Evolutionary conservation across 1,139 yeast genomes (phyloP).

Genomic region (Magnusiomyces fungicola): DNA sequence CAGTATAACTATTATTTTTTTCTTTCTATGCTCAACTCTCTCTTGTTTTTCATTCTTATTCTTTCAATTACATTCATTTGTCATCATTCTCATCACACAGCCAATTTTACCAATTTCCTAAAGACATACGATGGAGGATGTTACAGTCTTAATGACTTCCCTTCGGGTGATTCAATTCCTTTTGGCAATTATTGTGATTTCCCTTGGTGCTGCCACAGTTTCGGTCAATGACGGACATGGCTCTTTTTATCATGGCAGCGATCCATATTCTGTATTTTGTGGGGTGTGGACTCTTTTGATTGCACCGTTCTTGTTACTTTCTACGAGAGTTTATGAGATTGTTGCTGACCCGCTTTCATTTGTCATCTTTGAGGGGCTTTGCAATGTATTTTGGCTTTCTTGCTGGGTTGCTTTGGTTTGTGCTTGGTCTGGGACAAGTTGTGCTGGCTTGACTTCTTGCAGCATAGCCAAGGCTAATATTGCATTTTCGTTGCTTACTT

Average conservation of each 20-base stretch:
- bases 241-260: slow-evolving; percentile 6
- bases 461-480: slow-evolving; percentile 18
- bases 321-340: background rate
- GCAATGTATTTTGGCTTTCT: slow-evolving; percentile 18
- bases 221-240: background rate
- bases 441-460: slow-evolving; percentile 14
- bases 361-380: slow-evolving; percentile 14
- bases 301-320: slow-evolving; percentile 5
- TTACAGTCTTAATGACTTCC: background rate
- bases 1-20: too few species aligned
- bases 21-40: too few species aligned
- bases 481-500: slow-evolving; percentile 17
- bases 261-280: slow-evolving; percentile 15
- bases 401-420: slow-evolving; percentile 17
- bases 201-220: slow-evolving; percentile 7
- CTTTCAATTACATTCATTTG: too few species aligned
- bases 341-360: slow-evolving; percentile 13
- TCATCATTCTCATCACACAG: too few species aligned
- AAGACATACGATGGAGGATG: background rate
- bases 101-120: too few species aligned
- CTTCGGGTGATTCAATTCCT: slow-evolving; percentile 15
- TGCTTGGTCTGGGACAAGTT: slow-evolving; percentile 9
- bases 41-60: too few species aligned
- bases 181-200: slow-evolving; percentile 16
- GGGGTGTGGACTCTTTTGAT: slow-evolving; percentile 16